phyloP scores from a whole-genome alignment of 352 stramenopile species.

The Globisporangium paddicum region DNA sequence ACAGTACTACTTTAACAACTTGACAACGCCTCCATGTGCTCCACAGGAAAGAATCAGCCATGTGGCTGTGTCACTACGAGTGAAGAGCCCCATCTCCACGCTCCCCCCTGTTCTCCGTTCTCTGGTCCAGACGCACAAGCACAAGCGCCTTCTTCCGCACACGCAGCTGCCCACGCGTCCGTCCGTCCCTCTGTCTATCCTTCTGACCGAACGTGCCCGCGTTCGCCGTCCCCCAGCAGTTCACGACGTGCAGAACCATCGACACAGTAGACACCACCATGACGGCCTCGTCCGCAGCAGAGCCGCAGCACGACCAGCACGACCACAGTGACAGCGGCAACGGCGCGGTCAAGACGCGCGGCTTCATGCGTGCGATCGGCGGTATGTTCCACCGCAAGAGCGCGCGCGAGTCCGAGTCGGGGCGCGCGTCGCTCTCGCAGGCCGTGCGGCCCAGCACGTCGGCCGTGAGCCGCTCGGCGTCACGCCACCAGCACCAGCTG shows the following conservation, averaged over 20 bases:
- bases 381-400: slow-evolving; percentile 39
- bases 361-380: slow-evolving; percentile 44
- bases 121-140: not conserved
- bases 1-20: not conserved
- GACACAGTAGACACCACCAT: slow-evolving; percentile 11
- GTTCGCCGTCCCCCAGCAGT: slow-evolving; percentile 5
- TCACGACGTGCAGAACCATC: slow-evolving; percentile 14
- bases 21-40: not conserved
- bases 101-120: not conserved
- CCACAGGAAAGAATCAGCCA: not conserved
- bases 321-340: slow-evolving; percentile 1
- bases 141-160: not conserved
- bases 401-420: slow-evolving; percentile 10
- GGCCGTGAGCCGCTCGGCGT: not conserved
- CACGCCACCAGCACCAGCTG: not conserved
- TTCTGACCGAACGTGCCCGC: not conserved
- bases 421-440: slow-evolving; percentile 15
- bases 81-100: not conserved
- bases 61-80: too few species aligned
- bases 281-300: slow-evolving; percentile 3
- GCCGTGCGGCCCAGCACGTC: slow-evolving; percentile 1
- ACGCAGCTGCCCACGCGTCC: slow-evolving; percentile 11
- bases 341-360: slow-evolving; percentile 26
- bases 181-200: not conserved
- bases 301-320: not conserved